phyloP scores from a whole-genome alignment of 176 grass and related monocot species.

The Oryza longistaminata region DNA sequence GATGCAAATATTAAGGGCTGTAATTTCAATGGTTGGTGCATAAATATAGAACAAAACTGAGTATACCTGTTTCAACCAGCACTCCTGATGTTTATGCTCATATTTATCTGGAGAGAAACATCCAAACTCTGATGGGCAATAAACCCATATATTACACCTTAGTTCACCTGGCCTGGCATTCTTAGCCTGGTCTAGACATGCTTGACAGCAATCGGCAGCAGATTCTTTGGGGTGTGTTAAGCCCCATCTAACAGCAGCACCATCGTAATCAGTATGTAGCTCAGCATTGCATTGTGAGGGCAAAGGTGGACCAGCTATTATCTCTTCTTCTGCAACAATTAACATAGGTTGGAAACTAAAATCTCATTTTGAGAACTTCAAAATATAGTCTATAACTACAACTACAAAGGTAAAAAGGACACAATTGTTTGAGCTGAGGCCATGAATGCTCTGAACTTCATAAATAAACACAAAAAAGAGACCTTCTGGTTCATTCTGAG shows the following conservation, averaged over 20 bases:
- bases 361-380: neutral
- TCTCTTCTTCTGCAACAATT: conserved; percentile 69
- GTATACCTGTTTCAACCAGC: conserved; percentile 95
- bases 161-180: conserved; percentile 75
- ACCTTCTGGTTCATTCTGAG: conserved; percentile 80
- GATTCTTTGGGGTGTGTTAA: conserved; percentile 96
- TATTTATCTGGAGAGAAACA: conserved; percentile 96
- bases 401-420: conserved; percentile 1
- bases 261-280: conserved; percentile 83
- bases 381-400: conserved; percentile 1
- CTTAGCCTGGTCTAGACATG: conserved; percentile 91
- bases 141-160: conserved; percentile 99
- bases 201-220: conserved; percentile 90
- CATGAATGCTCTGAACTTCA: neutral
- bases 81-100: conserved; percentile 99
- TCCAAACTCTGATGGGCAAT: conserved; percentile 94
- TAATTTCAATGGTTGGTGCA: neutral
- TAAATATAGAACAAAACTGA: conserved; percentile 18
- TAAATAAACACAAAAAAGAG: neutral
- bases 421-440: neutral
- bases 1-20: neutral
- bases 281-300: conserved; percentile 75
- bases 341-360: conserved; percentile 11
- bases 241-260: conserved; percentile 90
- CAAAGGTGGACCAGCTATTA: conserved; percentile 79